Base-by-base conservation (phyloP, 2,329 filamentous ascomycete species). In the Ustilaginoidea virens region DNA sequence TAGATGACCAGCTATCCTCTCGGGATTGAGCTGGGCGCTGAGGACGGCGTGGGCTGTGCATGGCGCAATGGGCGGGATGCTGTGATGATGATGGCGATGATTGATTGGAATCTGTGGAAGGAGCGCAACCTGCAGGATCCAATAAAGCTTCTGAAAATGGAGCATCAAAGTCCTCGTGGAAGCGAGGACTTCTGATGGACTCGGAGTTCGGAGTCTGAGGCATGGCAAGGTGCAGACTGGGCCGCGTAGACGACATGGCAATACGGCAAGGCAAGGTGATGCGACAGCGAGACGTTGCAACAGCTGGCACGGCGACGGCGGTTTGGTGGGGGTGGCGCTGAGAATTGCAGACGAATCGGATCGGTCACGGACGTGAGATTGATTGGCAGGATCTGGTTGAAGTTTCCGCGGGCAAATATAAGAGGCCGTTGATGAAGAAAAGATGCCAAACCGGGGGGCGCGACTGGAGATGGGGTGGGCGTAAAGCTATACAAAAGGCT, bases 161-260 rank as follows among this genome's bases (percentile, higher is more conserved):
- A 2, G 51, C 52, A 33, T 55, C 45, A 33, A 55, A 55, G 31
- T 55, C 48, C 36, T 55, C 52, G 34, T 33, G 45, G 35, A 55
- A 55, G 18, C 51, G 47, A 10, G 52, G 52, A 27, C 42, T 49
- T 29, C 30, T 30, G 39, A 25, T 40, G 39, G 31, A 36, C 5
- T 43, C 40, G 29, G 27, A 27, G 26, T 28, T 20, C 12, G 21
- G 16, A 16, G n/a, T 14, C 4, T 31, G 18, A 7, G 32, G 28
- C 23, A 36, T 31, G 28, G 24, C 11, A 25, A 37, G 31, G 27
- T 25, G 33, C 16, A 35, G 18, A n/a, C 27, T 35, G 32, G 46
- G 42, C 24, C 42, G 43, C 37, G 39, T 39, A 18, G 48, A 36
- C 17, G 45, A 36, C 46, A 48, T 49, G 29, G 29, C 27, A 14